Evolutionary conservation across 192 early-diverging fungal genomes (phyloP).

Genomic region (Gryganskiella cystojenkinii): DNA sequence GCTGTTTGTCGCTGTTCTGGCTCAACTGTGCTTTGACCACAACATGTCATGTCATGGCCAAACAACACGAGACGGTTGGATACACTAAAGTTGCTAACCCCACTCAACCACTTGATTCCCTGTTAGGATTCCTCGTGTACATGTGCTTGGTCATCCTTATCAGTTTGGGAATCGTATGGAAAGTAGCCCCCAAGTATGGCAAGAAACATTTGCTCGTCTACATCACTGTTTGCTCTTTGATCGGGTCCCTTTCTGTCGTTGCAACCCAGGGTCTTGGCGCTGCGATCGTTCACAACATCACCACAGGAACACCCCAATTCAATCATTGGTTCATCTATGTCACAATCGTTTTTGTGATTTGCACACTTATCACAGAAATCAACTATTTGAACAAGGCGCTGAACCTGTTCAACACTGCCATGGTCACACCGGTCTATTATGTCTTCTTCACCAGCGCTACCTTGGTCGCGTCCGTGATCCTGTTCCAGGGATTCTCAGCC

Average conservation of each 20-base stretch:
- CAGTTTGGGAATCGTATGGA: conserved; percentile 60
- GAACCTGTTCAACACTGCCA: conserved; percentile 75
- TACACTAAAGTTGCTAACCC: not conserved
- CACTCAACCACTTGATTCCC: conserved; percentile 57
- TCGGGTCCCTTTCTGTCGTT: conserved; percentile 74
- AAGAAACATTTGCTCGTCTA: conserved; percentile 63
- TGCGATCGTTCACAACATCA: conserved; percentile 69
- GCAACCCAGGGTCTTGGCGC: conserved; percentile 75
- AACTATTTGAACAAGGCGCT: conserved; percentile 80
- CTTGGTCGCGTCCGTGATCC: conserved; percentile 69
- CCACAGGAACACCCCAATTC: conserved; percentile 66
- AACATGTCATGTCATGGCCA: not conserved
- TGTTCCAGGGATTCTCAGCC: conserved; percentile 72
- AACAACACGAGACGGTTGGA: no score
- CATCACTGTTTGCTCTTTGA: conserved; percentile 62
- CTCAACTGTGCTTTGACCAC: not conserved
- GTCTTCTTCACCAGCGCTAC: conserved; percentile 79
- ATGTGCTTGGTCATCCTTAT: conserved; percentile 54
- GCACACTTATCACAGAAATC: conserved; percentile 67
- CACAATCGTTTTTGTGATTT: conserved; percentile 65
- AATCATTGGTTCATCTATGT: conserved; percentile 75
- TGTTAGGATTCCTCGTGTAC: conserved; percentile 59
- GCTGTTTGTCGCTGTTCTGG: no score
- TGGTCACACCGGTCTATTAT: conserved; percentile 82
- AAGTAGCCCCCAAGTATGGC: conserved; percentile 69